phyloP scores from a whole-genome alignment of 345 rosid genomes.

The Populus pruinosa region DNA sequence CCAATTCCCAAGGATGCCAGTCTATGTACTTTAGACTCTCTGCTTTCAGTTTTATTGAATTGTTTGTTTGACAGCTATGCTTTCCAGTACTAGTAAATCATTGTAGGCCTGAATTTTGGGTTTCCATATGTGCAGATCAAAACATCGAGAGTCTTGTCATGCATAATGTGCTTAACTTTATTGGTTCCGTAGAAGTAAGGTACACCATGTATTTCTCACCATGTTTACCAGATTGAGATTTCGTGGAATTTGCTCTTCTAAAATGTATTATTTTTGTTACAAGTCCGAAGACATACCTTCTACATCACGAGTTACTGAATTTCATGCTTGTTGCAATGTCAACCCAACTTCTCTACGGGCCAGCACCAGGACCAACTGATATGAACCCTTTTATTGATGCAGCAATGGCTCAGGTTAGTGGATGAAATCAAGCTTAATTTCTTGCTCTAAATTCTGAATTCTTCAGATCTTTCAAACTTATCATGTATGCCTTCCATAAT shows the following conservation, averaged over 20 bases:
- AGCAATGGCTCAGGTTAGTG: conserved; percentile 76
- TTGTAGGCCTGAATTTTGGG: conserved; percentile 16
- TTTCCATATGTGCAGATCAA: conserved; percentile 58
- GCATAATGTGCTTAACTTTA: conserved; percentile 69
- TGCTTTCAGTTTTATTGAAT: not conserved
- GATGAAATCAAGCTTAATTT: not conserved
- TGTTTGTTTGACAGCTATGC: not conserved
- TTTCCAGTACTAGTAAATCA: not conserved
- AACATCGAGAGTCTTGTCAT: conserved; percentile 65
- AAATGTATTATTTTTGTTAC: conserved; percentile 39
- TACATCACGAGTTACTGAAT: conserved; percentile 91
- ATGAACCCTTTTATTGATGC: conserved; percentile 86
- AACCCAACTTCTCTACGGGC: conserved; percentile 79
- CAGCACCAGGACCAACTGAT: conserved; percentile 69
- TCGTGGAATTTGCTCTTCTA: conserved; percentile 19
- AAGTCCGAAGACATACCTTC: conserved; percentile 64
- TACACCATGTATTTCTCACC: conserved; percentile 26
- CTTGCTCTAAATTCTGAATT: conserved; percentile 1
- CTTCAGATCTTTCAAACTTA: conserved; percentile 5
- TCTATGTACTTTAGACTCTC: not conserved
- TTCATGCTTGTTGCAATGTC: conserved; percentile 87
- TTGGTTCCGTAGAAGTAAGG: conserved; percentile 80
- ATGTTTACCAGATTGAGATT: not conserved
- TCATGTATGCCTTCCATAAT: conserved; percentile 1
- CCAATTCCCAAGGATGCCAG: not conserved